Percentiles rank a stretch among this genome's conserved stretches.
Evolutionary conservation across 176 grass and related monocot species (phyloP).

Genomic region (Carex scoparia): DNA sequence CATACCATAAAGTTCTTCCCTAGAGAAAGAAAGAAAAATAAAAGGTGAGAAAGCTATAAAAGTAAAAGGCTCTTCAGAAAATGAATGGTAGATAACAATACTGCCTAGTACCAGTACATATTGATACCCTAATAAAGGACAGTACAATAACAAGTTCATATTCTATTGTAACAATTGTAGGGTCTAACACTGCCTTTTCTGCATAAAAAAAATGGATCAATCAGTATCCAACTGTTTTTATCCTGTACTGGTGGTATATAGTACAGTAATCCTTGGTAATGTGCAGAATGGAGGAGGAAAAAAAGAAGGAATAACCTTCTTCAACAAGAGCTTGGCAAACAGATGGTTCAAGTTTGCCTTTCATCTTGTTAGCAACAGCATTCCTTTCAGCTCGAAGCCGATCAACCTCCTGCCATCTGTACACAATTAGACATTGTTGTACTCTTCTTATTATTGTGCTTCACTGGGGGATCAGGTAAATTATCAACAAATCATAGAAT

Average conservation of each 20-base stretch:
- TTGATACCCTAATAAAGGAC: not conserved
- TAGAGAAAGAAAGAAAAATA: constrained; percentile 25
- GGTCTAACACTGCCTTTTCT: not conserved
- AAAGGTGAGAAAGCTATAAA: not conserved
- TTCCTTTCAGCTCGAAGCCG: constrained; percentile 86
- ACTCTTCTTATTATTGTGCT: constrained; percentile 42
- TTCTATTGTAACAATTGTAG: not conserved
- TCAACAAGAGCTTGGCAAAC: constrained; percentile 80
- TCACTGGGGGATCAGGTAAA: constrained; percentile 22
- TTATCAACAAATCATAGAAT: not conserved
- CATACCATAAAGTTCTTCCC: constrained; percentile 40
- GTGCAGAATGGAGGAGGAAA: not conserved
- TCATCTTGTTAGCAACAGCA: constrained; percentile 89
- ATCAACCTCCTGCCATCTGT: constrained; percentile 98
- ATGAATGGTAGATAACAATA: constrained; percentile 1
- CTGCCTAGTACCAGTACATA: not conserved
- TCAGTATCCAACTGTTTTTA: not conserved
- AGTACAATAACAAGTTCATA: not conserved
- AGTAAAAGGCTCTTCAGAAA: not conserved
- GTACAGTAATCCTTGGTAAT: not conserved
- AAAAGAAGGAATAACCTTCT: constrained; percentile 53
- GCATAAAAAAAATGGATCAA: not conserved
- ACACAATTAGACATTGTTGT: constrained; percentile 74
- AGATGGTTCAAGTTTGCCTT: constrained; percentile 79
- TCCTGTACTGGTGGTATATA: not conserved